Evolutionary conservation across 2,329 filamentous ascomycete species (phyloP).

Genomic region (Metarhizium anisopliae): DNA sequence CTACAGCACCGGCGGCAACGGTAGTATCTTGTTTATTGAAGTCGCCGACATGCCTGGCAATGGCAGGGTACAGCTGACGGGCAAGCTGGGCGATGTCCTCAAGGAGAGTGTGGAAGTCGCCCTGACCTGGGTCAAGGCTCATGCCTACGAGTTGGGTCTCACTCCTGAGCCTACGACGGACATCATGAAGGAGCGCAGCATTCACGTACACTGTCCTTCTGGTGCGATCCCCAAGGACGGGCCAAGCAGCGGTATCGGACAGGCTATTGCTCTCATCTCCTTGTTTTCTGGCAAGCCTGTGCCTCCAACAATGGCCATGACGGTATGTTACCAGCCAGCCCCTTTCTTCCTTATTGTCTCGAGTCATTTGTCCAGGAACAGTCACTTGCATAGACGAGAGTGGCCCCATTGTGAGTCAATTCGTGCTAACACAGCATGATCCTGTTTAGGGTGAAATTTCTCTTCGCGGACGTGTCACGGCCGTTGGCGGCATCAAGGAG

Average conservation of each 20-base stretch:
- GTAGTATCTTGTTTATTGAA: conserved; percentile 96
- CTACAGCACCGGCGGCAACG: conserved; percentile 86
- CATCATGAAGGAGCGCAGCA: conserved; percentile 89
- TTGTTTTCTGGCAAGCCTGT: conserved; percentile 81
- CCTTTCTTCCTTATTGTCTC: not conserved
- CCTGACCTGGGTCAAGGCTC: conserved; percentile 92
- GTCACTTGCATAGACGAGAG: not conserved
- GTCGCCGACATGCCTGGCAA: conserved; percentile 94
- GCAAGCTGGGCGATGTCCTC: conserved; percentile 90
- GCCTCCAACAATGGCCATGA: conserved; percentile 92
- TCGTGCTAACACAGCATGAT: not conserved
- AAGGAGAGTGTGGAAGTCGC: conserved; percentile 97
- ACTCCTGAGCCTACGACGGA: conserved; percentile 74
- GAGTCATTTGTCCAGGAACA: conserved; percentile 8
- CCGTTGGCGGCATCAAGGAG: conserved; percentile 97
- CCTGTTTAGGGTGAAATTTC: conserved; percentile 53
- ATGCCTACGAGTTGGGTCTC: conserved; percentile 83
- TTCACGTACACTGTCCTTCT: conserved; percentile 93
- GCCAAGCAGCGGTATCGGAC: conserved; percentile 77
- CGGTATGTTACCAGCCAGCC: conserved; percentile 37
- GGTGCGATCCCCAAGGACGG: conserved; percentile 95
- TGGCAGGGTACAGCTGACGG: conserved; percentile 87
- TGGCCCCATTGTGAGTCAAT: not conserved
- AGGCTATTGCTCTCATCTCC: conserved; percentile 87
- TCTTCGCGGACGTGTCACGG: conserved; percentile 80